phyloP scores from a whole-genome alignment of 306 rosid species.

The Hylodesmum podocarpum region DNA sequence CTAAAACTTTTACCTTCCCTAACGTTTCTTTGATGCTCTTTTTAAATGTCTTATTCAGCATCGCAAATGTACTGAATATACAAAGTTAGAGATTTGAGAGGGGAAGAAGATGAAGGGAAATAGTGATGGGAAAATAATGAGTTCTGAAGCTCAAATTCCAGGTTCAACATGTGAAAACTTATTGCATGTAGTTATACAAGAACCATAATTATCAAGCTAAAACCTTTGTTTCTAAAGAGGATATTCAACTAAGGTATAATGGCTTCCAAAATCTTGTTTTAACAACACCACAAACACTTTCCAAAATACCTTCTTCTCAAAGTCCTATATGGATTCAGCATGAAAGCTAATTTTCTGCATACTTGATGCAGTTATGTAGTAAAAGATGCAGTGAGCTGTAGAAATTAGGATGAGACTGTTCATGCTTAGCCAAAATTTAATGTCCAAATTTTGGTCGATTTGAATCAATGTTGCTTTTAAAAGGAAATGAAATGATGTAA shows the following conservation, averaged over 20 bases:
- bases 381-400: background rate
- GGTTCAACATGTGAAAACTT: background rate
- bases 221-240: background rate
- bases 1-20: background rate
- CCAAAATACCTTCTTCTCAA: background rate
- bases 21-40: background rate
- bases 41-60: constrained; percentile 4
- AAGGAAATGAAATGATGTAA: background rate
- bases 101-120: background rate
- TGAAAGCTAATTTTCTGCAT: background rate
- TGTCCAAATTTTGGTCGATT: background rate
- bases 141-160: background rate
- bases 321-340: background rate
- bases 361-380: background rate
- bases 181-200: background rate
- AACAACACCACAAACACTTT: background rate
- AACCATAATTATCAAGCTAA: background rate
- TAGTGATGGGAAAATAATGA: background rate
- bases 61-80: background rate
- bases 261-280: background rate
- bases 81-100: background rate
- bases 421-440: background rate
- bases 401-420: background rate
- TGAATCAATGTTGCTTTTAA: background rate
- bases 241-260: background rate